Conservation (phyloP, 2,329 filamentous ascomycete genomes). For the Calonectria pauciramosa region DNA sequence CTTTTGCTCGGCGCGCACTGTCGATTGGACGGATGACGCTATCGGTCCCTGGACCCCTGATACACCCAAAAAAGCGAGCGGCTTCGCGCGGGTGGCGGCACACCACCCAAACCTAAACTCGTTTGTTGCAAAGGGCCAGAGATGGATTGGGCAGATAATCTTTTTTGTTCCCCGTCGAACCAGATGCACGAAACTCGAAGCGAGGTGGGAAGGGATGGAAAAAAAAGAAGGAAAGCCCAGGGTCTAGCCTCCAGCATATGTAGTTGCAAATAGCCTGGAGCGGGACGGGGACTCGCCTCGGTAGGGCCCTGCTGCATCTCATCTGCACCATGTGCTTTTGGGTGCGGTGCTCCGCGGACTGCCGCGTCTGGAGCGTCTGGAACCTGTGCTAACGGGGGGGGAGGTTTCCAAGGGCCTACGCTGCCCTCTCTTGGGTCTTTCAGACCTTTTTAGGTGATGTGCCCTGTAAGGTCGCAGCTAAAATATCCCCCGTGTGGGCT, state of each 20-base stretch:
- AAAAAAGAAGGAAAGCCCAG: not conserved
- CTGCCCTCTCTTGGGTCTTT: not conserved
- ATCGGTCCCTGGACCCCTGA: conserved; percentile 21
- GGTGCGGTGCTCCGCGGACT: conserved; percentile 1
- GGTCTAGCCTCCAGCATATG: not conserved
- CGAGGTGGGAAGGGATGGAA: not conserved
- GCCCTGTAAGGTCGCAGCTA: not conserved
- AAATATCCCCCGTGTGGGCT: not conserved
- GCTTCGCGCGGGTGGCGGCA: conserved; percentile 35
- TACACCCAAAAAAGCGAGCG: not conserved
- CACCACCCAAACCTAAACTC: conserved; percentile 36
- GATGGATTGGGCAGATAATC: not conserved
- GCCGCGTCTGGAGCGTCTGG: not conserved
- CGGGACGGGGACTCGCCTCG: not conserved
- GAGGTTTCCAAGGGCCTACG: not conserved
- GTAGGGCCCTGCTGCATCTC: conserved; percentile 16
- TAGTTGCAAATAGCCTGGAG: not conserved
- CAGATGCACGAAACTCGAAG: conserved; percentile 6
- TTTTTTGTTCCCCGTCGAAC: not conserved
- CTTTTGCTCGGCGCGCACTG: not conserved
- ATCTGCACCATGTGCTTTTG: conserved; percentile 6
- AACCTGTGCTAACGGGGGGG: conserved; percentile 6
- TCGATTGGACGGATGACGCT: conserved; percentile 10
- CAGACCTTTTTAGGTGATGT: not conserved
- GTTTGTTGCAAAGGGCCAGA: conserved; percentile 1